Conservation (phyloP, 768 basidiomycete genomes). For the Leccinum incarnatum region DNA sequence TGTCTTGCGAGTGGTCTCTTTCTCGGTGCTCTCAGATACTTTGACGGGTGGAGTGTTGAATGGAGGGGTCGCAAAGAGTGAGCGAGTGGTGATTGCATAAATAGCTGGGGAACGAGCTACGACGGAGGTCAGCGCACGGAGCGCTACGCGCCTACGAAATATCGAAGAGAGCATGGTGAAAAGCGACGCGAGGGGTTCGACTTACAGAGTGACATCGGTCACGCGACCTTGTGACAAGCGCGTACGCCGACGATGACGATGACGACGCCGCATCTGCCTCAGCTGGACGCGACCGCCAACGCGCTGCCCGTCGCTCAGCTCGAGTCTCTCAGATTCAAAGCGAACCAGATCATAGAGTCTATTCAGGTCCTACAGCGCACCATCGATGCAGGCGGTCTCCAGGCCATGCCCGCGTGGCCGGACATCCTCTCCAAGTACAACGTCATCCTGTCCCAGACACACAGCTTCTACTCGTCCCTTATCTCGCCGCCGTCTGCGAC, state of each 20-base stretch:
- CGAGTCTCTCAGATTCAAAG: conserved; percentile 74
- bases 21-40: not conserved
- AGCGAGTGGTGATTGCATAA: conserved; percentile 16
- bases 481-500: conserved; percentile 35
- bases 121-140: not conserved
- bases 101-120: not conserved
- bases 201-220: conserved; percentile 7
- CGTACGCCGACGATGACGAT: not conserved
- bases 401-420: conserved; percentile 78
- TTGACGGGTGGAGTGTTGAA: conserved; percentile 10
- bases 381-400: conserved; percentile 54
- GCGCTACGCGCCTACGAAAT: conserved; percentile 8
- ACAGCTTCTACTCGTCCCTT: conserved; percentile 68
- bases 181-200: not conserved
- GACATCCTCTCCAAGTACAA: conserved; percentile 87
- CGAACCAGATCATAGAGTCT: conserved; percentile 77
- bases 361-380: conserved; percentile 62
- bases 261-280: not conserved
- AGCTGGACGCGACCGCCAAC: conserved; percentile 28
- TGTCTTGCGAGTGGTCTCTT: conserved; percentile 5
- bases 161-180: conserved; percentile 16
- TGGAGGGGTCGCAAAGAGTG: conserved; percentile 23
- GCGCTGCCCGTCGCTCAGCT: conserved; percentile 62
- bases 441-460: conserved; percentile 77
- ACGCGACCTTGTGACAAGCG: conserved; percentile 14